Evolutionary conservation across 116 monocot genomes (phyloP).

Genomic region (Trichopus zeylanicus): DNA sequence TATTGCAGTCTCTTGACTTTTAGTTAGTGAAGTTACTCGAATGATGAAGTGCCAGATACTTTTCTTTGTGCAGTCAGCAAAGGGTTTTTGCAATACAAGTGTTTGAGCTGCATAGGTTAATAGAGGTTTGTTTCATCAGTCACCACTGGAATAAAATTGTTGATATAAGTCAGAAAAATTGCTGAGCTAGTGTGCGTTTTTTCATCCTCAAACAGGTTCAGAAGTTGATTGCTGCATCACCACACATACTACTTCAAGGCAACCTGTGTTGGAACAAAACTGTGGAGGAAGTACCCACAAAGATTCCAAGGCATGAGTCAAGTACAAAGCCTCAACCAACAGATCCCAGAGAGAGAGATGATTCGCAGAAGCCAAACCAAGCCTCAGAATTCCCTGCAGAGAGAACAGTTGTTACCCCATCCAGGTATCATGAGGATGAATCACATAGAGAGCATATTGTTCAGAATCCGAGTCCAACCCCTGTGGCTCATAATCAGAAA

Average conservation of each 20-base stretch:
- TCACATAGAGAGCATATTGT: neutral
- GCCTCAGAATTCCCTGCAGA: constrained; percentile 6
- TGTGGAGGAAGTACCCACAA: constrained; percentile 6
- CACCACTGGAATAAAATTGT: neutral
- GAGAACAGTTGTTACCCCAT: constrained; percentile 4
- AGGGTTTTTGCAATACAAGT: constrained; percentile 83
- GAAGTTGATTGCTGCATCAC: constrained; percentile 57
- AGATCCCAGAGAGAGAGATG: constrained; percentile 9
- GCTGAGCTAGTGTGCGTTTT: no score
- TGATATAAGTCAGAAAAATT: neutral
- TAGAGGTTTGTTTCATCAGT: constrained; percentile 35
- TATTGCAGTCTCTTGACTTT: no score
- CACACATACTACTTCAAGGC: constrained; percentile 34
- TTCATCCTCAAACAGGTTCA: constrained; percentile 50
- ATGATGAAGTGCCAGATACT: constrained; percentile 12
- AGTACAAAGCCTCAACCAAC: constrained; percentile 5
- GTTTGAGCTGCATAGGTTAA: constrained; percentile 86
- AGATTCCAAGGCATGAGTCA: constrained; percentile 6
- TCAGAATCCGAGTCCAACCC: constrained; percentile 6
- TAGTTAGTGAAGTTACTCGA: constrained; percentile 5
- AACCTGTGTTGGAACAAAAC: constrained; percentile 13
- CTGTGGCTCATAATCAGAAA: constrained; percentile 23
- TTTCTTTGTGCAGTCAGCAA: constrained; percentile 77
- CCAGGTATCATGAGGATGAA: constrained; percentile 23
- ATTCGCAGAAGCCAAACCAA: constrained; percentile 16